These are phyloP conservation scores for Trichoderma asperelloides DNA, from an alignment of 495 filamentous ascomycete species.

Conservation along the genomic window DNA sequence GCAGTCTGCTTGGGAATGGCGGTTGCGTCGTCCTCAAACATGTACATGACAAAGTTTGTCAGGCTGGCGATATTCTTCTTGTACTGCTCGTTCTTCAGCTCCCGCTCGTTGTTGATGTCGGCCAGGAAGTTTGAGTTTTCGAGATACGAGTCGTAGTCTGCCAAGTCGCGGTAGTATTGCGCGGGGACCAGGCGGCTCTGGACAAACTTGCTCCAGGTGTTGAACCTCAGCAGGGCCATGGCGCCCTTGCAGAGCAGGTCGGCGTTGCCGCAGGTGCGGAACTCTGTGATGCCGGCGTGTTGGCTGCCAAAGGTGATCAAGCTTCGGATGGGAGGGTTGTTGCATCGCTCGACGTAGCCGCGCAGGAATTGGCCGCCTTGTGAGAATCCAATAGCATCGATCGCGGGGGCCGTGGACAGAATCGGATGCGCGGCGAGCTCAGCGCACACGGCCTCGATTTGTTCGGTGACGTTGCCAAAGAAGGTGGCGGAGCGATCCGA, in stretches of 20 bases:
- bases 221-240: slow-evolving; percentile 58
- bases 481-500: slow-evolving; percentile 76
- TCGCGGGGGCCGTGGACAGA: slow-evolving; percentile 66
- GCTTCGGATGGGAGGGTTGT: slow-evolving; percentile 65
- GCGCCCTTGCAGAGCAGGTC: slow-evolving; percentile 79
- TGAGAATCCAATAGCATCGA: slow-evolving; percentile 90
- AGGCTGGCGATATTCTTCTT: slow-evolving; percentile 58
- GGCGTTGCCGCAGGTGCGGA: slow-evolving; percentile 49
- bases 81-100: slow-evolving; percentile 64
- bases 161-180: slow-evolving; percentile 84
- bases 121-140: slow-evolving; percentile 87
- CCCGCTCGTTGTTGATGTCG: slow-evolving; percentile 94
- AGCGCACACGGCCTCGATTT: slow-evolving; percentile 69
- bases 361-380: slow-evolving; percentile 95
- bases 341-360: slow-evolving; percentile 87
- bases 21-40: slow-evolving; percentile 80
- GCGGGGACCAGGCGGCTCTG: slow-evolving; percentile 80
- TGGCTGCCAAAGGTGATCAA: slow-evolving; percentile 89
- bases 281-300: slow-evolving; percentile 86
- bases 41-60: slow-evolving; percentile 76
- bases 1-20: slow-evolving; percentile 85
- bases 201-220: slow-evolving; percentile 67
- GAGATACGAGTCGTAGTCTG: slow-evolving; percentile 63
- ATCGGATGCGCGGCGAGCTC: slow-evolving; percentile 70
- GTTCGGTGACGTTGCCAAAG: slow-evolving; percentile 79